A percentile compares a stretch with the other conserved stretches of the same genome.
These are phyloP conservation scores for Boletus sp. DNA, from an alignment of 768 basidiomycete species.

Conservation along the genomic window DNA sequence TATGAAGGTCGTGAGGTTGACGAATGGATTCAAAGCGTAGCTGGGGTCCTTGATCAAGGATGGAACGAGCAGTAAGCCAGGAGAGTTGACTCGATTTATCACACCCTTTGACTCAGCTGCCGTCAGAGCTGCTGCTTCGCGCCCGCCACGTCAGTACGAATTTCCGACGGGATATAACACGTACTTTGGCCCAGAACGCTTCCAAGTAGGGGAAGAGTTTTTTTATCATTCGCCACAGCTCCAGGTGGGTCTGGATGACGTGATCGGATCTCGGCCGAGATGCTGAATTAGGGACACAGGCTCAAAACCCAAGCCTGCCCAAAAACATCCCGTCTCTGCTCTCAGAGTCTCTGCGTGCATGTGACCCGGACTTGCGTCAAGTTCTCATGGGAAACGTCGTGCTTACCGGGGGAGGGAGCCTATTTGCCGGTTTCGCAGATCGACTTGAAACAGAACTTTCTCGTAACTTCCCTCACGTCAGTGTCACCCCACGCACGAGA, in stretches of 20 bases:
- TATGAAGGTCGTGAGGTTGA: slow-evolving; percentile 83
- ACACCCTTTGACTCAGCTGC: background rate
- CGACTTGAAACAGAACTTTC: slow-evolving; percentile 75
- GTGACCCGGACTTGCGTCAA: slow-evolving; percentile 90
- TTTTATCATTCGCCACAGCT: slow-evolving; percentile 70
- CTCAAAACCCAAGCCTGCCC: slow-evolving; percentile 64
- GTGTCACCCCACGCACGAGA: slow-evolving; percentile 27
- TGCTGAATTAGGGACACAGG: slow-evolving; percentile 28
- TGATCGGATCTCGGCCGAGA: background rate
- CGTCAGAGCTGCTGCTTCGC: slow-evolving; percentile 55
- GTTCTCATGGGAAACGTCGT: slow-evolving; percentile 92
- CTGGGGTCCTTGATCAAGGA: slow-evolving; percentile 79
- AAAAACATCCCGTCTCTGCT: slow-evolving; percentile 78
- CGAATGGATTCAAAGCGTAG: slow-evolving; percentile 89
- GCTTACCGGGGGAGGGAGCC: slow-evolving; percentile 89
- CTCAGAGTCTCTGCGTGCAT: slow-evolving; percentile 72
- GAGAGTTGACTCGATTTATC: background rate
- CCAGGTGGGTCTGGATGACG: slow-evolving; percentile 37
- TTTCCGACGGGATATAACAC: slow-evolving; percentile 93
- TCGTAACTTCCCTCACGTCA: slow-evolving; percentile 74
- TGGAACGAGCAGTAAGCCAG: slow-evolving; percentile 83
- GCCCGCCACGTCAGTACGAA: slow-evolving; percentile 75
- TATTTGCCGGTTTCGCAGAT: slow-evolving; percentile 84
- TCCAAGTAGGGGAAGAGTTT: slow-evolving; percentile 82
- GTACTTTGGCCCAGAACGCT: slow-evolving; percentile 80